phyloP scores from a whole-genome alignment of 345 rosid species.

The Eucalyptus cladocalyx region DNA sequence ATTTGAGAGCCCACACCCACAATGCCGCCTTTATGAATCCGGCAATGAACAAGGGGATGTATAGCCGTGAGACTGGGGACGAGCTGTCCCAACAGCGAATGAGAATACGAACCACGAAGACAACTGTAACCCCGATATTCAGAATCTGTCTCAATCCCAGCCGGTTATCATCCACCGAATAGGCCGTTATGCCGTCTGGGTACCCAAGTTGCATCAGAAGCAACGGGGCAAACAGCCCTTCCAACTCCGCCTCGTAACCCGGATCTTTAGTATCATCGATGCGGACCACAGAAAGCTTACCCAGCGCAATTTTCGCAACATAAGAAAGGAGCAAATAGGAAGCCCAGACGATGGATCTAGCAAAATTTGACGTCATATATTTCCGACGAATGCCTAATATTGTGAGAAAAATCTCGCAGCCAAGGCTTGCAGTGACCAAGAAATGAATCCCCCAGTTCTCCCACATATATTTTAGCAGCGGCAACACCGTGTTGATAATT shows the following conservation, averaged over 20 bases:
- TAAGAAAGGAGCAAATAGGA: neutral
- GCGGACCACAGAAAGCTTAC: neutral
- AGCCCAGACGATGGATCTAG: neutral
- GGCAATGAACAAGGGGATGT: neutral
- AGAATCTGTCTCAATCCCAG: neutral
- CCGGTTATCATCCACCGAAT: conserved; percentile 1
- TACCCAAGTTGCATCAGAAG: conserved; percentile 2
- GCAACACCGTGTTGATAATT: neutral
- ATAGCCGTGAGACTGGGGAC: neutral
- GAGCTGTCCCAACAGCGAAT: neutral
- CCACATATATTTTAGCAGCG: neutral
- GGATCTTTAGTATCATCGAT: neutral
- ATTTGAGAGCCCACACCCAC: neutral
- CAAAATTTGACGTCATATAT: neutral
- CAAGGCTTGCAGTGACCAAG: neutral
- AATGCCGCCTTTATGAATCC: neutral
- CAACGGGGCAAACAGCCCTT: conserved; percentile 1
- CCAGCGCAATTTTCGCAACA: neutral
- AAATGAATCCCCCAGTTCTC: conserved; percentile 1
- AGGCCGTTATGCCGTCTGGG: conserved; percentile 6
- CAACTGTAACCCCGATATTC: neutral
- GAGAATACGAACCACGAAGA: neutral
- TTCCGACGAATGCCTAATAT: neutral
- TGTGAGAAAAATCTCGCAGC: neutral
- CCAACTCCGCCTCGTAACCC: neutral